These are phyloP conservation scores for Gastrodia elata DNA, from an alignment of 106 monocot species.

Conservation along the genomic window DNA sequence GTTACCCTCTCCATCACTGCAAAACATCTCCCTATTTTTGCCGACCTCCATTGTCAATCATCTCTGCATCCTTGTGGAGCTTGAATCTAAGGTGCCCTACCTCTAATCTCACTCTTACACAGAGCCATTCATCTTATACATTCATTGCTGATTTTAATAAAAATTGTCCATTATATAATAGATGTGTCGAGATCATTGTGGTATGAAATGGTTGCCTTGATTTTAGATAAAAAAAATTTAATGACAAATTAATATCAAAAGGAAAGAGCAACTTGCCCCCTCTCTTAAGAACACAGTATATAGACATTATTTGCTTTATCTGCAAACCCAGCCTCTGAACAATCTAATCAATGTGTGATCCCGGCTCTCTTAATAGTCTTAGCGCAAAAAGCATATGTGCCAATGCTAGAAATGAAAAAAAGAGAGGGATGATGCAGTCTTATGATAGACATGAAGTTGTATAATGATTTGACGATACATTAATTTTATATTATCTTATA, in stretches of 20 bases:
- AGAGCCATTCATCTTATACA: too few species aligned
- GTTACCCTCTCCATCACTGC: too few species aligned
- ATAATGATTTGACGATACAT: too few species aligned
- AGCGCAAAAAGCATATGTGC: background rate
- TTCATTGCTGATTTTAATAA: conserved; percentile 41
- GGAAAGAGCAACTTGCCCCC: background rate
- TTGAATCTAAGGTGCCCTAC: too few species aligned
- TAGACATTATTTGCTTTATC: conserved; percentile 35
- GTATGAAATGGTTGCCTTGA: conserved; percentile 60
- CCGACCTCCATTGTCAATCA: too few species aligned
- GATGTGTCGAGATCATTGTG: conserved; percentile 50
- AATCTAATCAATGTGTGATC: conserved; percentile 64
- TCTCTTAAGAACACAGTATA: background rate
- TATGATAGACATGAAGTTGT: background rate
- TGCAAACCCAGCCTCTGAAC: conserved; percentile 30
- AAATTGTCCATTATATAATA: conserved; percentile 77
- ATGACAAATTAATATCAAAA: background rate
- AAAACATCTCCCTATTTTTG: too few species aligned
- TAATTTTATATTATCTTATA: too few species aligned
- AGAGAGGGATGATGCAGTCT: too few species aligned
- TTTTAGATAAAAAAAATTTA: too few species aligned
- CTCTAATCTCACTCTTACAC: too few species aligned
- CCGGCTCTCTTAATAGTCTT: conserved; percentile 25
- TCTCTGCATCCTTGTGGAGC: too few species aligned
- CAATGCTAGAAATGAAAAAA: background rate